phyloP scores from a whole-genome alignment of 2,329 filamentous ascomycete genomes.

The Biscogniauxia mediterranea region DNA sequence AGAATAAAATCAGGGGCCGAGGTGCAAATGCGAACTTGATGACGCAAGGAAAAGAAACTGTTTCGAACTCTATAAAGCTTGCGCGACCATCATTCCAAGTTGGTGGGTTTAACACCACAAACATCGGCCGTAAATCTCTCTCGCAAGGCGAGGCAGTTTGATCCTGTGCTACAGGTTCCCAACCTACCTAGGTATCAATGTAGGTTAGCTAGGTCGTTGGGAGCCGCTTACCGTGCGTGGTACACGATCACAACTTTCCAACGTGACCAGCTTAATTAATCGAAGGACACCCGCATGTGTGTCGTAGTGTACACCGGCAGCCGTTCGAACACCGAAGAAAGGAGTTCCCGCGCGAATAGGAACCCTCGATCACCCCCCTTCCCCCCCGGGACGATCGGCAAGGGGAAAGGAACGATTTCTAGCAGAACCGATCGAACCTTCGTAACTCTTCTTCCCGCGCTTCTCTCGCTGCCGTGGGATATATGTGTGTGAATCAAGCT shows the following conservation, averaged over 20 bases:
- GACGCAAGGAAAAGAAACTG: neutral
- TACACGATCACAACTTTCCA: neutral
- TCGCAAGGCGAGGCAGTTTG: neutral
- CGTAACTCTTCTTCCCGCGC: too few relatives aligned
- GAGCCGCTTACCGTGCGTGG: neutral
- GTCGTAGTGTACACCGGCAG: neutral
- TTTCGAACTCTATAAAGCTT: neutral
- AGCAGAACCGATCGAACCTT: neutral
- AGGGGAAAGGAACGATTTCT: neutral
- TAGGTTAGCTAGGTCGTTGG: neutral
- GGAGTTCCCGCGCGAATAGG: neutral
- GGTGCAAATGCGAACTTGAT: neutral
- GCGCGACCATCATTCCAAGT: neutral
- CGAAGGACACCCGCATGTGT: neutral
- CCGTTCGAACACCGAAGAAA: neutral
- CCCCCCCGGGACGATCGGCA: neutral
- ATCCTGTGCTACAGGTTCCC: neutral
- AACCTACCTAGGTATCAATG: too few relatives aligned
- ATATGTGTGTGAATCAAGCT: neutral
- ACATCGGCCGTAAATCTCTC: neutral
- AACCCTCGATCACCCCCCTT: neutral
- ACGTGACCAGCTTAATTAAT: neutral
- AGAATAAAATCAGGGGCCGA: neutral
- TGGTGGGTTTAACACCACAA: neutral
- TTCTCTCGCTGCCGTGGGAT: neutral